Base-by-base conservation (phyloP, 2,329 filamentous ascomycete species). In the Rasamsonia emersonii region DNA sequence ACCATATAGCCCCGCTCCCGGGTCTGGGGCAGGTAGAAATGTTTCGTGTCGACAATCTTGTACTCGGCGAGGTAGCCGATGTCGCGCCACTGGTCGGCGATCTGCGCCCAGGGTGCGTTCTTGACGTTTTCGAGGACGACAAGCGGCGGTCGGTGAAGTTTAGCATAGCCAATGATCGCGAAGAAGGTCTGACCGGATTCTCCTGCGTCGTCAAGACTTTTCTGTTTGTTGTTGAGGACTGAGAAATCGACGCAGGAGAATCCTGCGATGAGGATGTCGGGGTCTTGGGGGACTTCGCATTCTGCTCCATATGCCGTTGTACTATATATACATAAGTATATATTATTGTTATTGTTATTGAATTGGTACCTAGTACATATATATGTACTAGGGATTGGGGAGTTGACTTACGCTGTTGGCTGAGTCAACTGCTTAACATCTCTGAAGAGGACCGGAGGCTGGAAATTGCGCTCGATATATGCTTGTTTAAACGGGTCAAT, bases 191-290 rank as follows among this genome's bases (percentile, higher is more conserved):
- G 65, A 0, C 68, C 70, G 0, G 80, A 83, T 43, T 85, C 75
- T 3, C 79, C 79, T 9, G 67, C 58, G 5, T 71, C 62, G 1
- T 67, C 56, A 0, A 78, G 51, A 0, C 55, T 53, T 36, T 75
- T 75, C 10, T 61, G 60, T 4, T 63, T 53, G 30, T 61, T 71
- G 50, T 86, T 89, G 18, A 86, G 53, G 0, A 42, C 48, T 0
- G 82, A 88, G 41, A 81, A 83, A 45, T 88, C 82, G 2, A 84
- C 79, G 43, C 83, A 91, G 0, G 80, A 78, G 24, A 79, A 83
- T 0, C 83, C 83, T 5, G 79, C 79, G 26, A 88, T 62, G 2
- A 89, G 58, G 0, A 89, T 50, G 40, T 88, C 78, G 2, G 76
- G 54, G 8, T 69, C 48, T 0, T 53, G 54, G 0, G 80, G 80